These are phyloP conservation scores for Hygrophila difformis DNA, from an alignment of 257 asterid species.

Conservation along the genomic window DNA sequence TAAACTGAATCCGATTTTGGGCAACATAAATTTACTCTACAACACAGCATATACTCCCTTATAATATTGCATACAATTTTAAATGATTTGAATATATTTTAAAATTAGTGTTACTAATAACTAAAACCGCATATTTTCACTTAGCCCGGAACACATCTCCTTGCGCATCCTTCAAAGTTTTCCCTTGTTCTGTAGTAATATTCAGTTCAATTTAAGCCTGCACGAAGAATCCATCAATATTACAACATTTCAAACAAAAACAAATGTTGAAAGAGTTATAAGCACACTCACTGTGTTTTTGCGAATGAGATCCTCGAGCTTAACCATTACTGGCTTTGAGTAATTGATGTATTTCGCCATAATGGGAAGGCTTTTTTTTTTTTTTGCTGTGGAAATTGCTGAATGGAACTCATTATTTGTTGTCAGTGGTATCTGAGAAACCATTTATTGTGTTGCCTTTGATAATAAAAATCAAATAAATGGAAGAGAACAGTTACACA, in stretches of 20 bases:
- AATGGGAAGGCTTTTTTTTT: conserved; percentile 73
- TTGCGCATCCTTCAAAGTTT: conserved; percentile 93
- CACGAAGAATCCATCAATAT: conserved; percentile 19
- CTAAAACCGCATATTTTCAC: no score
- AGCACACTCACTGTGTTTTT: conserved; percentile 59
- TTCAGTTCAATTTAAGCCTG: conserved; percentile 86
- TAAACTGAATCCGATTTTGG: no score
- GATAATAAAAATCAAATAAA: conserved; percentile 11
- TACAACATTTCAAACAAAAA: conserved; percentile 10
- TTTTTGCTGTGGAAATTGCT: conserved; percentile 83
- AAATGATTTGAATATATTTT: no score
- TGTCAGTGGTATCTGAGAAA: conserved; percentile 80
- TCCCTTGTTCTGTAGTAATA: conserved; percentile 86
- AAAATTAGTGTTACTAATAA: no score
- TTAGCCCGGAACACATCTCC: conserved; percentile 98
- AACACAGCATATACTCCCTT: no score
- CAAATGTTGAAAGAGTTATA: not conserved
- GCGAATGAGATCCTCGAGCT: conserved; percentile 88
- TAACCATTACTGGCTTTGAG: conserved; percentile 84
- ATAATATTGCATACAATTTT: no score
- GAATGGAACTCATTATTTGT: conserved; percentile 77
- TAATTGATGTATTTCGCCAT: conserved; percentile 88
- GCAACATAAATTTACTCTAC: no score
- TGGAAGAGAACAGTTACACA: conserved; percentile 5
- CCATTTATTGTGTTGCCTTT: conserved; percentile 96